Base-by-base conservation (phyloP, 1,139 yeast species). In the Meyerozyma elateridarum region DNA sequence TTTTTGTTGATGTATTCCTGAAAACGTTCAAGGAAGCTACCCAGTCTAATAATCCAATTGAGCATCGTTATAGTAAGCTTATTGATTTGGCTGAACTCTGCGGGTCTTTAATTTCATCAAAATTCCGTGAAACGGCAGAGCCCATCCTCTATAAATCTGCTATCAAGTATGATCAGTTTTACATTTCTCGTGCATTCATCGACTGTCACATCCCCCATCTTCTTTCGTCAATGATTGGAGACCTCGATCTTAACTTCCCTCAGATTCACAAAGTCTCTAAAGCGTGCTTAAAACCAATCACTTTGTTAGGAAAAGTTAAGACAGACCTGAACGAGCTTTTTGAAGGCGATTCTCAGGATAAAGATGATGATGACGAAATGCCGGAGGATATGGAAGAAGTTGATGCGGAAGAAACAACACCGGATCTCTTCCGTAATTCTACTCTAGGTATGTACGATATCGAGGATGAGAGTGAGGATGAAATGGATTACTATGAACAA, bases 361-460 rank as follows among this genome's bases (percentile, higher is more conserved):
- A 54, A 29, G 82, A 72, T n/a, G 76, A 64, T 19, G 85, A 79
- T 20, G 84, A 76, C 29, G 83, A 79, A 22, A 59, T 52, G 8
- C 57, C 57, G 5, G 64, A 59, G 24, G 82, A 72, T 31, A 72
- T 70, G 9, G 48, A 42, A 5, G 76, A 63, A n/a, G 76, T 67
- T 5, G 93, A 80, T 27, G 85, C 76, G 20, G 67, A 76, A 31
- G 93, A 84, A 31, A 94, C 85, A 35, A 75, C 88, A 0, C 89
- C 95, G 0, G 94, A 88, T 51, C 65, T 89, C 48, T 80, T 88
- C 56, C 69, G 82, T 33, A 87, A 89, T 51, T 88, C 96, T 0
- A 85, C 96, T 0, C 66, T 89, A 32, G 96, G 96, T 2, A 88
- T 89, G 95, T 89, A 84, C 51, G 96, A 89, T 46, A 79, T 85